Percentiles rank a stretch among this genome's conserved stretches.
phyloP scores from a whole-genome alignment of 2,329 filamentous ascomycete species.

The Rugonectria rugulosa region DNA sequence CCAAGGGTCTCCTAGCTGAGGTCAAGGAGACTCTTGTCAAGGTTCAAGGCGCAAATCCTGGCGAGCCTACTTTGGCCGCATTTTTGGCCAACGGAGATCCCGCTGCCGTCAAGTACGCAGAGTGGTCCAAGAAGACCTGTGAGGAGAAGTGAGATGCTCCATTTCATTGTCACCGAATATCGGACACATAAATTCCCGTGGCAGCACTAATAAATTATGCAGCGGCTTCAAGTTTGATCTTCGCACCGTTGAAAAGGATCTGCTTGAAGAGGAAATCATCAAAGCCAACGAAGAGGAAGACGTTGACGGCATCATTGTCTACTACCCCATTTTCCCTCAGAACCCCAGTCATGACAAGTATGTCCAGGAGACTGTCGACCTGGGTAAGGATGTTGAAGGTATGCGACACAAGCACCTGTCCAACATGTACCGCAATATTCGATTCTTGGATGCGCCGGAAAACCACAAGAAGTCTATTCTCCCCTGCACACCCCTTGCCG shows the following conservation, averaged over 20 bases:
- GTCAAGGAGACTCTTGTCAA: conserved; percentile 78
- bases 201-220: conserved; percentile 34
- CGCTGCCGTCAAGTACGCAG: conserved; percentile 90
- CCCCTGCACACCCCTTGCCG: conserved; percentile 93
- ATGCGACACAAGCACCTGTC: conserved; percentile 93
- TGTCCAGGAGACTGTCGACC: conserved; percentile 90
- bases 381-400: conserved; percentile 94
- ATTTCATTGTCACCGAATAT: conserved; percentile 26
- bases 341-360: conserved; percentile 91
- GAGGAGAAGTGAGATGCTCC: conserved; percentile 81
- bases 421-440: conserved; percentile 99
- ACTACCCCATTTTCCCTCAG: conserved; percentile 91
- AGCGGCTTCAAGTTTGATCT: conserved; percentile 93
- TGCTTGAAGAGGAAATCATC: conserved; percentile 88
- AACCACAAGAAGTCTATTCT: conserved; percentile 89
- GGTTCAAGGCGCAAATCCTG: conserved; percentile 63
- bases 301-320: conserved; percentile 93
- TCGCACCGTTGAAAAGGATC: conserved; percentile 82
- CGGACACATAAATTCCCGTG: conserved; percentile 26
- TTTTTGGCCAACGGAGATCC: conserved; percentile 94
- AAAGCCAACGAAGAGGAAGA: conserved; percentile 79
- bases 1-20: conserved; percentile 80
- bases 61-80: conserved; percentile 80
- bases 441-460: conserved; percentile 82
- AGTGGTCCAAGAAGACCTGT: conserved; percentile 97